Percentiles rank a stretch among this genome's conserved stretches.
These are phyloP conservation scores for Mortierella alpina DNA, from an alignment of 192 early-diverging fungal genomes.

Conservation along the genomic window DNA sequence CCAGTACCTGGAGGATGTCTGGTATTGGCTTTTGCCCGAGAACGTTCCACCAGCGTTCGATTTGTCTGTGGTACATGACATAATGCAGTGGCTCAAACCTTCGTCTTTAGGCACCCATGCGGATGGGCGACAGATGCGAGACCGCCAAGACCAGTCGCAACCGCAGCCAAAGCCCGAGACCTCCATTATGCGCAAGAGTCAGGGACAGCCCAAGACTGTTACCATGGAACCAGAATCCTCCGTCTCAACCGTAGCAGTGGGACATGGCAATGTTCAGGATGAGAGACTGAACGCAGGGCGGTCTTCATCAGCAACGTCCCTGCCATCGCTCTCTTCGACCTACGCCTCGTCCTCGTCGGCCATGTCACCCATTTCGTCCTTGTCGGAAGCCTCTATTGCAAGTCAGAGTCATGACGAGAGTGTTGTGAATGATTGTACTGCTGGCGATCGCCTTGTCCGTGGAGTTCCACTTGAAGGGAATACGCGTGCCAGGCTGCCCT, in stretches of 20 bases:
- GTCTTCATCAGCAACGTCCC: neutral
- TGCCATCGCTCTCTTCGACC: conserved; percentile 23
- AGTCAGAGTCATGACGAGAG: no score
- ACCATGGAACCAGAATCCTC: no score
- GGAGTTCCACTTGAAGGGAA: no score
- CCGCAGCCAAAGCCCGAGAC: neutral
- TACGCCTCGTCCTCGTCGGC: neutral
- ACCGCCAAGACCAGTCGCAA: conserved; percentile 5
- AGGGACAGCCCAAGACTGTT: no score
- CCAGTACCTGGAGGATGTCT: conserved; percentile 44
- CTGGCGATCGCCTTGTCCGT: no score
- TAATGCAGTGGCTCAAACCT: conserved; percentile 49
- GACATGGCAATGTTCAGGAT: no score
- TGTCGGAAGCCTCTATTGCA: neutral
- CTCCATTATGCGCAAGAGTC: no score
- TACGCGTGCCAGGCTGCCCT: no score
- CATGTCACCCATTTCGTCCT: neutral
- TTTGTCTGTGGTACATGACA: conserved; percentile 17
- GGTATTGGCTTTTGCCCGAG: conserved; percentile 35
- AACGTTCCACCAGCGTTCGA: conserved; percentile 3
- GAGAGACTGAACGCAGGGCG: neutral
- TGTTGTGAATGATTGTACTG: no score
- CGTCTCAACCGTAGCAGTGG: no score
- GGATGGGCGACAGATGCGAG: conserved; percentile 44
- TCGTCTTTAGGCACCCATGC: conserved; percentile 15